phyloP scores from a whole-genome alignment of 2,329 filamentous ascomycete genomes.

The Ophiosphaerella narmari region DNA sequence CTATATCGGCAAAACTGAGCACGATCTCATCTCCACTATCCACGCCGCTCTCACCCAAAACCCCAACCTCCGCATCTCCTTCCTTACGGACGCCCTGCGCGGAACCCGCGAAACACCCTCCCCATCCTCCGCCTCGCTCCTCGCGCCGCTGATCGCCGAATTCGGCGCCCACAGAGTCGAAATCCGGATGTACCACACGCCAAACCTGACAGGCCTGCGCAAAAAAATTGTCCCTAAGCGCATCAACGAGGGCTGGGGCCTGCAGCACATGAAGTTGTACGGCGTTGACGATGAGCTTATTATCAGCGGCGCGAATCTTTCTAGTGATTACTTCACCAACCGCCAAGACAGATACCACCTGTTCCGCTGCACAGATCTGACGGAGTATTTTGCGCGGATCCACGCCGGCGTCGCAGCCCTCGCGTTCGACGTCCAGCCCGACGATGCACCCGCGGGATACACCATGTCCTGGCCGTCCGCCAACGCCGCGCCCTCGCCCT shows the following conservation, averaged over 20 bases:
- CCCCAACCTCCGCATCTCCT: slow-evolving; percentile 77
- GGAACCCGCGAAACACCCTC: slow-evolving; percentile 89
- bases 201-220: slow-evolving; percentile 84
- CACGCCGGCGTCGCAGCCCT: slow-evolving; percentile 78
- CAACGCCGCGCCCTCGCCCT: slow-evolving; percentile 76
- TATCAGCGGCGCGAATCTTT: slow-evolving; percentile 86
- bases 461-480: slow-evolving; percentile 72
- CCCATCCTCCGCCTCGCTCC: slow-evolving; percentile 83
- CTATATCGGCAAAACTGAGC: slow-evolving; percentile 92
- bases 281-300: slow-evolving; percentile 95
- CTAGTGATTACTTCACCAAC: slow-evolving; percentile 93
- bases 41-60: slow-evolving; percentile 75
- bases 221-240: slow-evolving; percentile 84
- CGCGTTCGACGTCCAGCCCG: slow-evolving; percentile 78
- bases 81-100: slow-evolving; percentile 87
- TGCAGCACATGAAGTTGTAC: slow-evolving; percentile 99
- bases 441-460: slow-evolving; percentile 56
- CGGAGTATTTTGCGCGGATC: slow-evolving; percentile 79
- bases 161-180: slow-evolving; percentile 86
- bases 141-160: slow-evolving; percentile 80
- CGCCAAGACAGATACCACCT: slow-evolving; percentile 94
- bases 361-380: slow-evolving; percentile 77
- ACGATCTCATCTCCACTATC: slow-evolving; percentile 82
- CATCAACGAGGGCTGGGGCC: slow-evolving; percentile 96
- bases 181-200: slow-evolving; percentile 97